Evolutionary conservation across 1,284 basidiomycete genomes (phyloP).

Genomic region (Sporisorium exsertum): DNA sequence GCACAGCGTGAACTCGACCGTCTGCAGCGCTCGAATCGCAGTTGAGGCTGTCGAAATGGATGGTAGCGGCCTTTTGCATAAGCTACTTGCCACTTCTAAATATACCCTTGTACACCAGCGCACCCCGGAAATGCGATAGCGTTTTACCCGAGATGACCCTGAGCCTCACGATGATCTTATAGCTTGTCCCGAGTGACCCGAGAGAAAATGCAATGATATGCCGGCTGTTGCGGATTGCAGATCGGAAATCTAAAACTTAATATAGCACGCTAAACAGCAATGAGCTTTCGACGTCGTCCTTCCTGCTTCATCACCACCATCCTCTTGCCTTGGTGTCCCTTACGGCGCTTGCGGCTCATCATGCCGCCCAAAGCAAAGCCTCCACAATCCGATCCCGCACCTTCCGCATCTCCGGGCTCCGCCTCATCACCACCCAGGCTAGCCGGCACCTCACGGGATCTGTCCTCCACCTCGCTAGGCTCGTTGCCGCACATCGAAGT

Average conservation of each 20-base stretch:
- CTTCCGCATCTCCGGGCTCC: constrained; percentile 25
- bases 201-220: constrained; percentile 5
- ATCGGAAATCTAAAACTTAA: constrained; percentile 16
- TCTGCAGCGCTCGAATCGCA: constrained; percentile 19
- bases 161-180: background rate
- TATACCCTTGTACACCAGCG: constrained; percentile 7
- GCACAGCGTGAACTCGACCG: constrained; percentile 52
- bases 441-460: constrained; percentile 1
- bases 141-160: constrained; percentile 12
- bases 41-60: background rate
- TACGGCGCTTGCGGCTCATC: constrained; percentile 10
- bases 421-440: constrained; percentile 29
- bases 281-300: background rate
- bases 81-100: background rate
- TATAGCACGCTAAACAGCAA: background rate
- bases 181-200: background rate
- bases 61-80: background rate
- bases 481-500: constrained; percentile 45
- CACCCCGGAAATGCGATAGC: background rate
- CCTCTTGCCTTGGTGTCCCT: constrained; percentile 1
- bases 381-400: constrained; percentile 13
- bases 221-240: constrained; percentile 14
- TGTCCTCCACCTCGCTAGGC: constrained; percentile 23
- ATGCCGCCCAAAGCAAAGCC: constrained; percentile 37
- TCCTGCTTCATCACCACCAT: constrained; percentile 8